Percentiles rank a stretch among this genome's conserved stretches.
These are phyloP conservation scores for Mucor racemosus DNA, from an alignment of 371 early-diverging fungal genomes.

Conservation along the genomic window DNA sequence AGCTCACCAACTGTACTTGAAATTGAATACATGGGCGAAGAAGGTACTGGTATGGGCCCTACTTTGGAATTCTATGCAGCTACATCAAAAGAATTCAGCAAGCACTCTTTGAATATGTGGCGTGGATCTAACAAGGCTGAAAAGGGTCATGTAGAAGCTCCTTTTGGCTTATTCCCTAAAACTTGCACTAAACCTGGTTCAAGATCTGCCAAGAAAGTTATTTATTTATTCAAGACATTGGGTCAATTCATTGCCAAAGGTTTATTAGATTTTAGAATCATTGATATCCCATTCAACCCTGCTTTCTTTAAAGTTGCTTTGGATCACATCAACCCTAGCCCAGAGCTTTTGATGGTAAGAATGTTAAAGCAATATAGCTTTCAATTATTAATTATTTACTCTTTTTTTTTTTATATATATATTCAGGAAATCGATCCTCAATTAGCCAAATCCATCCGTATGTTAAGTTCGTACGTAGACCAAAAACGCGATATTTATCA, in stretches of 20 bases:
- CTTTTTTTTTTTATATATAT: too few relatives aligned
- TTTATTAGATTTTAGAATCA: slow-evolving; percentile 83
- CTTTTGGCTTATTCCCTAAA: slow-evolving; percentile 77
- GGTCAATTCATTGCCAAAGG: slow-evolving; percentile 92
- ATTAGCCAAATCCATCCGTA: slow-evolving; percentile 70
- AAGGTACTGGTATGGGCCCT: slow-evolving; percentile 94
- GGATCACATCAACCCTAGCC: slow-evolving; percentile 35
- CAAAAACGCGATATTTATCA: slow-evolving; percentile 60
- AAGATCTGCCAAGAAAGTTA: slow-evolving; percentile 46
- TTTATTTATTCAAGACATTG: slow-evolving; percentile 66
- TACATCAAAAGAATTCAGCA: slow-evolving; percentile 78
- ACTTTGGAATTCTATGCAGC: slow-evolving; percentile 91
- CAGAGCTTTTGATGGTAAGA: slow-evolving; percentile 32
- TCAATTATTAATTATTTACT: slow-evolving; percentile 10
- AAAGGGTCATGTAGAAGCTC: slow-evolving; percentile 52
- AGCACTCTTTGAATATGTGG: slow-evolving; percentile 65
- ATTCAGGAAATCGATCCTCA: slow-evolving; percentile 68
- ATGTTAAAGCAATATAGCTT: slow-evolving; percentile 3
- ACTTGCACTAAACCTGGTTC: slow-evolving; percentile 43
- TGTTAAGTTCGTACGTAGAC: slow-evolving; percentile 62
- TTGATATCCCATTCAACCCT: slow-evolving; percentile 83
- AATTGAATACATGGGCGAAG: slow-evolving; percentile 91
- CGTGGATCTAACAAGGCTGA: slow-evolving; percentile 42
- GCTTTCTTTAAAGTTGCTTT: slow-evolving; percentile 76
- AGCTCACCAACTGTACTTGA: slow-evolving; percentile 76